These are phyloP conservation scores for Blastocystis sp. DNA, from an alignment of 352 stramenopile species.

Conservation along the genomic window DNA sequence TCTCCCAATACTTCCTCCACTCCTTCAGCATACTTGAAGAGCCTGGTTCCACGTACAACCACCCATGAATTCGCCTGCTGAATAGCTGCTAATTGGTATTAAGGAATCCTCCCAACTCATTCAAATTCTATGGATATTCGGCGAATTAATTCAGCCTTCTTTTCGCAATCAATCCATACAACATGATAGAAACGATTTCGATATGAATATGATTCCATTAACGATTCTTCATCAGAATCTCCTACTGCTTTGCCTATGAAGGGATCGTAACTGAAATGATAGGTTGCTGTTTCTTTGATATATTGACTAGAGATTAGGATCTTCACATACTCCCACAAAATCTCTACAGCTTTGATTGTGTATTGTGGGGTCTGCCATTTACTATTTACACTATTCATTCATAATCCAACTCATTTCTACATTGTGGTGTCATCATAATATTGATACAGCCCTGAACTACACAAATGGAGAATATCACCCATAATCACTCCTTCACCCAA, in stretches of 20 bases:
- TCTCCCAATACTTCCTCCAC: neutral
- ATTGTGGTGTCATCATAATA: neutral
- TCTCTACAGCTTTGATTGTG: no score
- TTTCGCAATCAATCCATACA: neutral
- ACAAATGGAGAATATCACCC: no score
- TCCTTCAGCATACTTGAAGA: neutral
- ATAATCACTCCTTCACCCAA: neutral
- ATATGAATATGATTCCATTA: neutral
- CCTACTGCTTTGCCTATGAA: neutral
- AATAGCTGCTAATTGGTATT: neutral
- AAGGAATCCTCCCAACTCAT: neutral
- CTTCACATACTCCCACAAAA: neutral
- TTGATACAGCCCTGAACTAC: neutral
- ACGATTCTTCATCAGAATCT: neutral
- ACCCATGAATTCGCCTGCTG: neutral
- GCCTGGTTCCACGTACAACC: neutral
- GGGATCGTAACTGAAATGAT: neutral
- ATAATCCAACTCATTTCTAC: no score
- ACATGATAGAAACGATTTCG: neutral
- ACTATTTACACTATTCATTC: no score
- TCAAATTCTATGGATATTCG: neutral
- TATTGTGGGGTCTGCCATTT: no score
- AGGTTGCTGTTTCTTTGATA: neutral
- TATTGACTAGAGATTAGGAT: neutral
- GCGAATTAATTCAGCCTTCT: neutral